phyloP scores from a whole-genome alignment of 768 basidiomycete species.

The Cyathus striatus region DNA sequence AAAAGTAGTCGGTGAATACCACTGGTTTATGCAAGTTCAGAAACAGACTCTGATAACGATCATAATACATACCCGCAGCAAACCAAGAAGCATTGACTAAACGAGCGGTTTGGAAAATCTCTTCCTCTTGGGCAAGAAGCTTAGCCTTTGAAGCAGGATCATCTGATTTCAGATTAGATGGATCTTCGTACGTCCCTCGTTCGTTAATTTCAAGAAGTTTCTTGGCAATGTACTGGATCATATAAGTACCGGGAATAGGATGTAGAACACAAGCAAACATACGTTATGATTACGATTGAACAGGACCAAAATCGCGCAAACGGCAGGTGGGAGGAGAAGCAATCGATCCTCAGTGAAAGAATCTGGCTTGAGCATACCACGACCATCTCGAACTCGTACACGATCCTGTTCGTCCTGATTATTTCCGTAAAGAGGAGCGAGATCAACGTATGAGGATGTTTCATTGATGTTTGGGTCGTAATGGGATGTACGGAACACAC shows the following conservation, averaged over 20 bases:
- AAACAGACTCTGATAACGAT: slow-evolving; percentile 1
- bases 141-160: slow-evolving; percentile 26
- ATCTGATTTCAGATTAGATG: slow-evolving; percentile 35
- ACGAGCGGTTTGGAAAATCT: slow-evolving; percentile 81
- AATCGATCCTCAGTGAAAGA: slow-evolving; percentile 77
- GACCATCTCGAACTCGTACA: slow-evolving; percentile 55
- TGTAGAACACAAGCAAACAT: slow-evolving; percentile 15
- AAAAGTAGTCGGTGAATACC: slow-evolving; percentile 84
- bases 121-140: slow-evolving; percentile 56
- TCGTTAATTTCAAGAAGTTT: slow-evolving; percentile 82
- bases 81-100: slow-evolving; percentile 82
- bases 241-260: background rate
- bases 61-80: slow-evolving; percentile 40
- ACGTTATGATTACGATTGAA: slow-evolving; percentile 91
- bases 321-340: slow-evolving; percentile 73
- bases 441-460: slow-evolving; percentile 84
- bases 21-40: slow-evolving; percentile 23
- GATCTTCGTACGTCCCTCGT: slow-evolving; percentile 56
- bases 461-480: slow-evolving; percentile 65
- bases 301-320: slow-evolving; percentile 71
- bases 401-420: slow-evolving; percentile 54
- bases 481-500: slow-evolving; percentile 82
- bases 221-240: slow-evolving; percentile 65
- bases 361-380: slow-evolving; percentile 64
- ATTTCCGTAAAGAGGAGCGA: slow-evolving; percentile 79